Base-by-base conservation (phyloP, 2,329 filamentous ascomycete species). In the Aphanoascus verrucosus region DNA sequence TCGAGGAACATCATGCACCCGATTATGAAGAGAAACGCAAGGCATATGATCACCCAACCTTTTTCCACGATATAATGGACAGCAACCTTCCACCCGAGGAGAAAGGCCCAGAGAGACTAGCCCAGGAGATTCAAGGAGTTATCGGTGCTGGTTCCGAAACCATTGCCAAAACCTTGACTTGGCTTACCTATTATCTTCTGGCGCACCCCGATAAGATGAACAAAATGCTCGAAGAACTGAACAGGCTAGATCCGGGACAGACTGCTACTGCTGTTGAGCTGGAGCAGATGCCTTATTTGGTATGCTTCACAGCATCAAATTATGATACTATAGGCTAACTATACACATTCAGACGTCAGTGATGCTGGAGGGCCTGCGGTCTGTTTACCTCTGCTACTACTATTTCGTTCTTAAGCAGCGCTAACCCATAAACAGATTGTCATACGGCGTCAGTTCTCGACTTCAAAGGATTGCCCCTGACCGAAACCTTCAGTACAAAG, bases 221-320 rank as follows among this genome's bases (percentile, higher is more conserved):
- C 32, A 56, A 54, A 35, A n/a, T 54, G 20, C 35, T 51, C 14
- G 47, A 52, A n/a, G 55, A 56, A 20, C 35, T 55, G 54, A 34
- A 62, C 58, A 41, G 59, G 67, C 15, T 52, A 64, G 52, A 55
- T 60, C 38, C 63, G 57, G 57, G 60, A 6, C 43, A 58, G 9
- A 57, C 57, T n/a, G 59, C 60, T 20, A 54, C 59, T 5, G 64
- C 61, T 62, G 40, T 57, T 1, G 62, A 69, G 15, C 58, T 72
- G 23, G 68, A 72, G 58, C 60, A 61, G 45, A 54, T 72, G n/a
- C 69, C 69, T 0, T 72, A 71, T 55, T 56, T 72, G 53, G 66
- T 68, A 49, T 53, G 62, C 54, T 8, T 11, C 14, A n/a, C 32
- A 35, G 8, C 37, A 14, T 7, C 19, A 31, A 12, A 6, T 20